A percentile compares a stretch with the other conserved stretches of the same genome.
phyloP scores from a whole-genome alignment of 768 basidiomycete species.

The Kwoniella dendrophila region DNA sequence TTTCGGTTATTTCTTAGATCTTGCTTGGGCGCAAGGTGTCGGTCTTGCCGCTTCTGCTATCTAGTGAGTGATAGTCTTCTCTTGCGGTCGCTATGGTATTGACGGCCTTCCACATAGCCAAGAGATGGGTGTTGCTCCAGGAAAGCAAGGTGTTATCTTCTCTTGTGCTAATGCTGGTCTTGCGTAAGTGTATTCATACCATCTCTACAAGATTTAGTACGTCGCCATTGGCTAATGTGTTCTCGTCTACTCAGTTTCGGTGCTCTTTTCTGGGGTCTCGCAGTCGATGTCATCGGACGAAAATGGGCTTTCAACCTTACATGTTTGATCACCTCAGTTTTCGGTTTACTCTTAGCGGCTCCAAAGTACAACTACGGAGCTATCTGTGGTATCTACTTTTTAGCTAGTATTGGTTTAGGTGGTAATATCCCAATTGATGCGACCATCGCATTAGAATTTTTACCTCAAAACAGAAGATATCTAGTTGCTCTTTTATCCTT shows the following conservation, averaged over 20 bases:
- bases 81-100: neutral
- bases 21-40: slow-evolving; percentile 55
- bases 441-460: slow-evolving; percentile 54
- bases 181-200: slow-evolving; percentile 27
- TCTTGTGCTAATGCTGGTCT: slow-evolving; percentile 54
- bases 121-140: slow-evolving; percentile 39
- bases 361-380: slow-evolving; percentile 56
- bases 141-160: slow-evolving; percentile 43
- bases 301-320: slow-evolving; percentile 58
- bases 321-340: slow-evolving; percentile 56
- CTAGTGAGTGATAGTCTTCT: slow-evolving; percentile 43
- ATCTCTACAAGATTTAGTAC: neutral
- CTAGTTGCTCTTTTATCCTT: slow-evolving; percentile 62
- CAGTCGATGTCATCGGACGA: slow-evolving; percentile 55
- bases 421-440: slow-evolving; percentile 58
- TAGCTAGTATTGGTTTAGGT: slow-evolving; percentile 52
- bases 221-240: slow-evolving; percentile 5
- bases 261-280: slow-evolving; percentile 53
- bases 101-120: slow-evolving; percentile 24
- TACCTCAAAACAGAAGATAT: slow-evolving; percentile 54
- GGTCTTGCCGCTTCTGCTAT: slow-evolving; percentile 49
- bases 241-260: slow-evolving; percentile 35
- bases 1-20: slow-evolving; percentile 57
- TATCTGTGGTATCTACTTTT: slow-evolving; percentile 54
- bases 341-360: slow-evolving; percentile 55